Percentiles rank a stretch among this genome's conserved stretches.
Evolutionary conservation across 2,329 filamentous ascomycete genomes (phyloP).

Genomic region (Aspergillus ustus): DNA sequence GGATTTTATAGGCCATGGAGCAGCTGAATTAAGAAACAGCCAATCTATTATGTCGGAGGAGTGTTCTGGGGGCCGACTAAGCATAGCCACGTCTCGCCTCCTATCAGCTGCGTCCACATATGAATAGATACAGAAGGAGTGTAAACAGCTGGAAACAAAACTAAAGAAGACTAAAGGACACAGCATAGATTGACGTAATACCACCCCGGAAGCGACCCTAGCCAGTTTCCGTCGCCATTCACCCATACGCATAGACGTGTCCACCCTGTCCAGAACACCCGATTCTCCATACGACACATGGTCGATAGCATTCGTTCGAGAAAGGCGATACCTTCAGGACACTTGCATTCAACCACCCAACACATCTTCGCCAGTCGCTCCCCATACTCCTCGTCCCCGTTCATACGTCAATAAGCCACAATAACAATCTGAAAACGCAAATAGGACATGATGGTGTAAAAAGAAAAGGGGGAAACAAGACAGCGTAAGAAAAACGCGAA

Average conservation of each 20-base stretch:
- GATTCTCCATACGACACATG: conserved; percentile 18
- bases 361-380: conserved; percentile 28
- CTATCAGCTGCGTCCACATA: conserved; percentile 6
- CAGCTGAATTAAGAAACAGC: background rate
- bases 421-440: conserved; percentile 25
- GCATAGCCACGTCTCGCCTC: conserved; percentile 1
- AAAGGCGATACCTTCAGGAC: conserved; percentile 21
- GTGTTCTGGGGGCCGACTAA: background rate
- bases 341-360: conserved; percentile 21
- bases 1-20: conserved; percentile 7
- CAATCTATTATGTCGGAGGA: background rate
- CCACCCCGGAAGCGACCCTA: conserved; percentile 55
- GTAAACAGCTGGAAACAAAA: conserved; percentile 23
- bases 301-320: conserved; percentile 17
- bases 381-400: conserved; percentile 32
- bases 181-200: conserved; percentile 44
- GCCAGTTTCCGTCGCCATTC: conserved; percentile 49
- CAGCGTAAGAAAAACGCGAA: conserved; percentile 20
- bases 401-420: conserved; percentile 33
- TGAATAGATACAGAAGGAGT: conserved; percentile 16
- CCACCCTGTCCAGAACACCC: conserved; percentile 17
- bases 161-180: conserved; percentile 15
- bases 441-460: conserved; percentile 14
- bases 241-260: conserved; percentile 23
- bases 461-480: conserved; percentile 14